These are phyloP conservation scores for Penicillium samsonianum DNA, from an alignment of 495 filamentous ascomycete genomes.

Conservation along the genomic window DNA sequence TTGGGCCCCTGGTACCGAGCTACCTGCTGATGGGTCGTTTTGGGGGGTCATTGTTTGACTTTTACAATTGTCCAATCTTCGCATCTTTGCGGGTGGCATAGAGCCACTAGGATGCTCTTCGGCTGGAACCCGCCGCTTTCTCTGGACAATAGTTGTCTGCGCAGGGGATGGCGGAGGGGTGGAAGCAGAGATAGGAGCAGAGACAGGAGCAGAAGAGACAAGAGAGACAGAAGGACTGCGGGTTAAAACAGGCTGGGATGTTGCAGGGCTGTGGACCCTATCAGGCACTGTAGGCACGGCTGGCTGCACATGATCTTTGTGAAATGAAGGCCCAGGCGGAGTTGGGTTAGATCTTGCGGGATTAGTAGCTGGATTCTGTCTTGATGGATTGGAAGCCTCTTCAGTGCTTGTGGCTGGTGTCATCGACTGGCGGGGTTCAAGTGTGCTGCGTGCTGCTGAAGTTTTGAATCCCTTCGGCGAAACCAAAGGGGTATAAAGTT, in stretches of 20 bases:
- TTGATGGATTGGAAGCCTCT: neutral
- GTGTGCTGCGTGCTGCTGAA: neutral
- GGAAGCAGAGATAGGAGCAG: neutral
- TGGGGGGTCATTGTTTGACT: neutral
- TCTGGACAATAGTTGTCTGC: neutral
- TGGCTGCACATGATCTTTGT: neutral
- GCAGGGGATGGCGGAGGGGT: neutral
- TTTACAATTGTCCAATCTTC: neutral
- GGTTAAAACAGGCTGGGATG: neutral
- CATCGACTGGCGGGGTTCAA: neutral
- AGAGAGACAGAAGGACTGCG: neutral
- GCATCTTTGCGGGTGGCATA: slow-evolving; percentile 1
- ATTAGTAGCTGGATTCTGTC: neutral
- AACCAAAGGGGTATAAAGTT: neutral
- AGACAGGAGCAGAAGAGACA: neutral
- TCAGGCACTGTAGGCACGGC: neutral
- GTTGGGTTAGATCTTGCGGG: neutral
- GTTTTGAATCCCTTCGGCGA: neutral
- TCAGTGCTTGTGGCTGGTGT: neutral
- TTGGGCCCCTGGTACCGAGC: too few relatives aligned
- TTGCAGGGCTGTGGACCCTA: neutral
- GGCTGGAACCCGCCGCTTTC: neutral
- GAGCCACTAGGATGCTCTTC: neutral
- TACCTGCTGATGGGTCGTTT: neutral
- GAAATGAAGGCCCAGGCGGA: neutral